Base-by-base conservation (phyloP, 257 asterid species). In the Lavandula angustifolia region DNA sequence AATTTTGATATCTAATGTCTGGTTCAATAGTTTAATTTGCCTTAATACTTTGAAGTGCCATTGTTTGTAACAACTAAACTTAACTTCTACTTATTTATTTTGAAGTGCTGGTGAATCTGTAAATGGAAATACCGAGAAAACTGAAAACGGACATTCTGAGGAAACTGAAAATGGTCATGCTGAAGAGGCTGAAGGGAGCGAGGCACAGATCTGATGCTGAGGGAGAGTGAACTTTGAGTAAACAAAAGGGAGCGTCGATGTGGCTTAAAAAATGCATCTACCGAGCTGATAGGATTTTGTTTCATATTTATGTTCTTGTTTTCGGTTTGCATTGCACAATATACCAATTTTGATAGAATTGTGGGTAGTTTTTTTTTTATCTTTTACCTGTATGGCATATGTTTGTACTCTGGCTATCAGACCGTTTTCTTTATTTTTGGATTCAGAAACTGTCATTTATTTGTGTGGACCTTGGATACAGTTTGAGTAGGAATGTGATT, bases 261-360 rank as follows among this genome's bases (percentile, higher is more conserved):
- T 50, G 68, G 64, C 60, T 9, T 17, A 17, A 66, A 73, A 34
- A 53, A 44, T 72, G 60, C 54, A 18, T 59, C 73, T 59, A 71
- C 66, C 75, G 64, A 35, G 52, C 62, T 70, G 69, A 69, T 72
- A 73, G 72, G 57, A 60, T 72, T 54, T 72, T 72, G 60, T 69
- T 64, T 48, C 44, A 35, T n/a, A 8, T 62, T 54, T 64, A 7
- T 12, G 51, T 46, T 66, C 60, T 32, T 6, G 46, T 35, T 40
- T 62, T 54, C 27, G 12, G 37, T 50, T 66, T 67, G 61, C 51
- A 38, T 17, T 58, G 80, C 78, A 76, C 80, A 70, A 63, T 68
- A 64, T 62, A 79, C 78, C 81, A 82, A 52, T 82, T 82, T 79
- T 79, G 87, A 74, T 82, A 73, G 84, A 69, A 60, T 54, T 61